Base-by-base conservation (phyloP, 176 grass and related monocot genomes). In the Zoysia pacifica region DNA sequence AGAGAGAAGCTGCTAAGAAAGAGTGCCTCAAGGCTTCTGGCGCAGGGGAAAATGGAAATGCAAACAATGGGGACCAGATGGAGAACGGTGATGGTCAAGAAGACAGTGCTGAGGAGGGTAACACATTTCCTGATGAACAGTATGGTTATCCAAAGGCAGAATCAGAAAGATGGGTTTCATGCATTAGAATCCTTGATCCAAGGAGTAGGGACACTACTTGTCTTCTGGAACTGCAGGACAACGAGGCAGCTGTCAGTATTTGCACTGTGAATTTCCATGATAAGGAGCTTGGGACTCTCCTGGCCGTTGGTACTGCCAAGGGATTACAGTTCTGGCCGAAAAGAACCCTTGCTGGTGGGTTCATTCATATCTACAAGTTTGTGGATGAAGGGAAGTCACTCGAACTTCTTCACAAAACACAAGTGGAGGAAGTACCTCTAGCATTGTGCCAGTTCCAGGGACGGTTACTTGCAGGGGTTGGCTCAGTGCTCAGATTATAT, bases 321-420 rank as follows among this genome's bases (percentile, higher is more conserved):
- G 93, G 93, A 61, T 87, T 99, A 65, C 86, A 93, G 69, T 99
- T 95, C 76, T 93, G 86, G 88, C 96, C 93, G 38, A 95, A 88
- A 76, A 99, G 88, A 82, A 89, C 73, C 68, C 78, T 99, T 63
- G 61, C 82, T 85, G 81, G 86, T 50, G 93, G 90, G 18, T 99
- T 95, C 85, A 99, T 99, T 79, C 96, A 99, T 84, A 91, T 99
- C 67, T 99, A 99, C 68, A 99, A 89, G 73, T 99, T 99, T 95
- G 96, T 93, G 12, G 82, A 95, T 40, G 96, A 99, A 79, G 90
- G 96, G 40, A 91, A 42, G 60, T 93, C 92, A 54, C 90, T 99
- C 40, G 92, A 93, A 86, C 92, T 99, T 88, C 71, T 99, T 42
- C 96, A 99, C 81, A 99, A 99, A 78, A 99, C 96, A 84, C 92